Evolutionary conservation across 768 basidiomycete genomes (phyloP), one percentile per base, ranked within the genome.

Genomic region (Ephemerocybe angulata): DNA sequence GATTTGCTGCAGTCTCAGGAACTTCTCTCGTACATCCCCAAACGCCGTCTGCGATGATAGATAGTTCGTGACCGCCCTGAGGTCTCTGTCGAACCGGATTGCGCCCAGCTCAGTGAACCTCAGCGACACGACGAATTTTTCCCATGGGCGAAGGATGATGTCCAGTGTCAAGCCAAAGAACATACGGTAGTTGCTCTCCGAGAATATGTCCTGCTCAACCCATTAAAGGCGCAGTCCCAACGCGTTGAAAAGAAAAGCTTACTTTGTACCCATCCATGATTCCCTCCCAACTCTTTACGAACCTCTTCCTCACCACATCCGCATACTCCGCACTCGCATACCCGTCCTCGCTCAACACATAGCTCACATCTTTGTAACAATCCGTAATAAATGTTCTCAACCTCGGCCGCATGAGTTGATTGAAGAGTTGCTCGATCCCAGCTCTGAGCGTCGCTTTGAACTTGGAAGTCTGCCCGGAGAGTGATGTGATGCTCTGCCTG

Each of bases 81-180:
- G 74, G 67, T 99, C 96, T 17, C 88, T 83, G 64, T 99, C 97
- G 66, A 97, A 95, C 15, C 94, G 87, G 56, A 99, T 88, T 3
- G 94, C 96, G 24, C 97, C 97, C 55, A 98, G 81, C 95, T 98
- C 96, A 11, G 90, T 90, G 66, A 90, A 98, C 70, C 82, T 87
- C 63, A 96, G 77, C 1, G 83, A 78, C 61, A 86, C 76, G 21
- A 94, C 76, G 61, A 86, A 82, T 68, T 91, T 96, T 72, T 99
- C 97, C 94, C 94, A 98, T 41, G 94, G 95, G 44, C 91, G 80
- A n/a, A 97, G 83, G 19, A 98, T 75, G 6, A 90, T 83, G 64
- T 96, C 94, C 15, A 98, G 79, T 0, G 86, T 86, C 33, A 96
- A 79, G 8, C 84, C 83, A 65, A 95, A 96, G 71, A 98, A 86